Conservation (phyloP, 2,329 filamentous ascomycete genomes). For the Colletotrichum melonis region DNA sequence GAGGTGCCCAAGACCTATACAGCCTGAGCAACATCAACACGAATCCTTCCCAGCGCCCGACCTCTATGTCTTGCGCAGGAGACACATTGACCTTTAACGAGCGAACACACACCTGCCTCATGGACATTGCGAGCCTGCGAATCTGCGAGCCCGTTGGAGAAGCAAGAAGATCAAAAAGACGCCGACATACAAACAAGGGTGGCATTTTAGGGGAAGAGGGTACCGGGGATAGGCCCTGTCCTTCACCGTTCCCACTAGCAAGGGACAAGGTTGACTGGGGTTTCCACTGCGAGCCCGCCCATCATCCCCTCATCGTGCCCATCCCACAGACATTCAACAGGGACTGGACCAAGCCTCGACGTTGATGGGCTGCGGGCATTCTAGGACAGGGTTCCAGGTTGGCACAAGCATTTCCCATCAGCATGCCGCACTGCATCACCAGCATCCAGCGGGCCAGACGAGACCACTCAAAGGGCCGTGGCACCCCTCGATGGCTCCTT, state of each 20-base stretch:
- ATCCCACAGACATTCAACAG: not conserved
- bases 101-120: not conserved
- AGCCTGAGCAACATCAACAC: not conserved
- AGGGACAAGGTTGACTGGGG: not conserved
- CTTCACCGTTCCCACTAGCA: conserved; percentile 27
- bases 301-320: too few species aligned
- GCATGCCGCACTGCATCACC: not conserved
- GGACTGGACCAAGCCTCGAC: not conserved
- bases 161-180: not conserved
- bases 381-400: conserved; percentile 5
- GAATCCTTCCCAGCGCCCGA: not conserved
- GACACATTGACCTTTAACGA: not conserved
- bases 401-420: conserved; percentile 20
- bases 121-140: not conserved
- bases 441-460: not conserved
- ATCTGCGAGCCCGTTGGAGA: not conserved
- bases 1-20: not conserved
- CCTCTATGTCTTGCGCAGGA: not conserved
- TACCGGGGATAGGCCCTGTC: conserved; percentile 21
- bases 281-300: not conserved
- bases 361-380: not conserved
- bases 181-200: conserved; percentile 15
- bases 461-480: conserved; percentile 7
- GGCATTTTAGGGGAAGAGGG: conserved; percentile 15
- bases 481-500: not conserved